Percentiles rank a stretch among this genome's conserved stretches.
phyloP scores from a whole-genome alignment of 2,329 filamentous ascomycete genomes.

The Colletotrichum sp. region DNA sequence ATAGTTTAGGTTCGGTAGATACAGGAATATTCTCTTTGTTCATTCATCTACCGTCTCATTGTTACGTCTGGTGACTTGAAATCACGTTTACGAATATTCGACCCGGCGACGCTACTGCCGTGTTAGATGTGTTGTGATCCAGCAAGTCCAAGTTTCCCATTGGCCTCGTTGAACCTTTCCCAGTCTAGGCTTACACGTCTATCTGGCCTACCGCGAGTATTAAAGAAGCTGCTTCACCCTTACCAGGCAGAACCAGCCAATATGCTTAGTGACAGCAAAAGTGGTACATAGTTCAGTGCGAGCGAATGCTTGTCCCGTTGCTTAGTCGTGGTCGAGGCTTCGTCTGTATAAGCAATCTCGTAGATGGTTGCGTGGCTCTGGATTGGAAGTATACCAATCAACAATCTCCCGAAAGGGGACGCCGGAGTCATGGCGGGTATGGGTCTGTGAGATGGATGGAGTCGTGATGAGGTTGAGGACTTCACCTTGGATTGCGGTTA shows the following conservation, averaged over 20 bases:
- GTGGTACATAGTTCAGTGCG: background rate
- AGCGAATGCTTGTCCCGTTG: background rate
- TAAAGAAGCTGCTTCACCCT: background rate
- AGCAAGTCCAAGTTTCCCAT: background rate
- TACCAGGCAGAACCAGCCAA: background rate
- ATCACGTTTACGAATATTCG: fast-evolving
- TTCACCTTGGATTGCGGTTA: background rate
- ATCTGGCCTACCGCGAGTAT: background rate
- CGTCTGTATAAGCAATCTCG: background rate
- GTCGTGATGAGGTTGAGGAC: background rate
- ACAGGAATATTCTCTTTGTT: background rate
- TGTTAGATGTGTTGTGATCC: background rate
- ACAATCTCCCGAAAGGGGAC: background rate
- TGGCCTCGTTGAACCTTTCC: fast-evolving
- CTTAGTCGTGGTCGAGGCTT: background rate
- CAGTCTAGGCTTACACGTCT: background rate
- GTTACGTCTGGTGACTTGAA: background rate
- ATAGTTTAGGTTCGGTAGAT: background rate
- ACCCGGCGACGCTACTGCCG: background rate
- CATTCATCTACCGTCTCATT: background rate
- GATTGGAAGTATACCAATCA: background rate
- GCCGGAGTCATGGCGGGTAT: background rate
- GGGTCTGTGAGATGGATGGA: background rate
- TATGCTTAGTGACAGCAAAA: background rate
- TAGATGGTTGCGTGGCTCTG: background rate